Evolutionary conservation across 2,329 filamentous ascomycete species (phyloP), one percentile per base, ranked within the genome.

Genomic region (Diaporthe destruens): DNA sequence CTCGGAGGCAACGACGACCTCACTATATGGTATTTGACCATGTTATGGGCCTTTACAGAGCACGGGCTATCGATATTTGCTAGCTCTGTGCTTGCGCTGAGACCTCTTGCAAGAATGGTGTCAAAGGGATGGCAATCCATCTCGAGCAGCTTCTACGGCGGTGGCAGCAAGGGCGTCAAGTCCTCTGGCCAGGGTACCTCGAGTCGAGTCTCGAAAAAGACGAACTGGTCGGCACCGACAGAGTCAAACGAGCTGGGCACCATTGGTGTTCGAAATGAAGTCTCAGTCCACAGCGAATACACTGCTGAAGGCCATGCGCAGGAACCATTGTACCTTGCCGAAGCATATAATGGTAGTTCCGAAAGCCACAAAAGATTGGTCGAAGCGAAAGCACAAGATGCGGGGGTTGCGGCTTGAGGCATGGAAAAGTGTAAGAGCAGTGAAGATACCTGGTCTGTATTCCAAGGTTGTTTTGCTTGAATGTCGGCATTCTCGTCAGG

Each of bases 51-150:
- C 3, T 57, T 71, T 8, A 32, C 49, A 2, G 73, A 74, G 36
- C 73, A 74, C 54, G 73, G 73, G 1, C 54, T 74, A n/a, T 74
- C 73, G 11, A 63, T 74, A 0, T 74, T 74, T 11, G 73, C 73
- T 18, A 69, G 66, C 47, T 70, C 73, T 7, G 66, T 72, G 20
- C 73, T 74, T 23, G 73, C 73, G 32, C 49, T 74, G n/a, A 54
- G 71, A 2, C 73, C 73, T 3, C 57, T 74, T 36, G 34, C 71
- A 29, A 72, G 36, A 3, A 68, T 61, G 23, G 32, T 72, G 12
- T 70, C 67, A 9, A 61, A 25, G 6, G 12, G 55, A 3, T 72
- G 49, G 55, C n/a, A 20, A 9, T 55, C 44, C 29, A 23, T 74
- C 18, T 68, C 59, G 12, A 44, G 34, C 39, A 72, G 29, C 32